Percentiles rank a stretch among this genome's conserved stretches.
Evolutionary conservation across 768 basidiomycete genomes (phyloP).

Genomic region (Agaricus blazei): DNA sequence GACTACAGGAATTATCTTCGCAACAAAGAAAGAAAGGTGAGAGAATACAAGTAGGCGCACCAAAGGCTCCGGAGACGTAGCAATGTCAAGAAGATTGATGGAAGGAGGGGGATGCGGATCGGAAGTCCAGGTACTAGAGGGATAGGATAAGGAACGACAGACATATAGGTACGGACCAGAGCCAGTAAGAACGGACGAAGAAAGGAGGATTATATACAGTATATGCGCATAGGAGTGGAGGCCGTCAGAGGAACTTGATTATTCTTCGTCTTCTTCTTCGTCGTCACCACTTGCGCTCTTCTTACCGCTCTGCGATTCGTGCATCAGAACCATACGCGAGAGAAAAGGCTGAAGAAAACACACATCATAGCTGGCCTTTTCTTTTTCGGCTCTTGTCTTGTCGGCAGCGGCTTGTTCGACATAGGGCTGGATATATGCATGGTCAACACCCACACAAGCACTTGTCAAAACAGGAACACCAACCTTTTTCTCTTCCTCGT

Average conservation of each 20-base stretch:
- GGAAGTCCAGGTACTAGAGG: not conserved
- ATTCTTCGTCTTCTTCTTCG: slow-evolving; percentile 27
- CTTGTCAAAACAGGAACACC: slow-evolving; percentile 12
- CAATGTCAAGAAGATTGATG: not conserved
- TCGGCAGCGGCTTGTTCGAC: slow-evolving; percentile 80
- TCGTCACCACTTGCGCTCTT: slow-evolving; percentile 27
- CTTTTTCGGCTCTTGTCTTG: slow-evolving; percentile 82
- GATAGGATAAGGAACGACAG: not conserved
- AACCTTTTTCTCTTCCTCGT: slow-evolving; percentile 89
- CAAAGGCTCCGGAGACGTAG: not conserved
- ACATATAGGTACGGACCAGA: not conserved
- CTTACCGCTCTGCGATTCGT: slow-evolving; percentile 13
- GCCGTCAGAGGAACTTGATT: not conserved
- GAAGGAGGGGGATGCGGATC: not conserved
- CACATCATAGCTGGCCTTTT: slow-evolving; percentile 52
- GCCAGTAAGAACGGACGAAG: not conserved
- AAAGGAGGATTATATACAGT: slow-evolving; percentile 7
- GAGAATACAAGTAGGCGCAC: slow-evolving; percentile 3
- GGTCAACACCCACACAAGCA: slow-evolving; percentile 7
- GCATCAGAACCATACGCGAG: not conserved
- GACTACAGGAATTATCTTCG: not conserved
- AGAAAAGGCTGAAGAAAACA: slow-evolving; percentile 5
- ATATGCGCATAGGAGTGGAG: slow-evolving; percentile 2
- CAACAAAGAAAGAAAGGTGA: not conserved
- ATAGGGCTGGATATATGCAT: slow-evolving; percentile 60